Percentiles rank a stretch among this genome's conserved stretches.
phyloP scores from a whole-genome alignment of 805 yeast genomes.

The Ogataea dorogensis region DNA sequence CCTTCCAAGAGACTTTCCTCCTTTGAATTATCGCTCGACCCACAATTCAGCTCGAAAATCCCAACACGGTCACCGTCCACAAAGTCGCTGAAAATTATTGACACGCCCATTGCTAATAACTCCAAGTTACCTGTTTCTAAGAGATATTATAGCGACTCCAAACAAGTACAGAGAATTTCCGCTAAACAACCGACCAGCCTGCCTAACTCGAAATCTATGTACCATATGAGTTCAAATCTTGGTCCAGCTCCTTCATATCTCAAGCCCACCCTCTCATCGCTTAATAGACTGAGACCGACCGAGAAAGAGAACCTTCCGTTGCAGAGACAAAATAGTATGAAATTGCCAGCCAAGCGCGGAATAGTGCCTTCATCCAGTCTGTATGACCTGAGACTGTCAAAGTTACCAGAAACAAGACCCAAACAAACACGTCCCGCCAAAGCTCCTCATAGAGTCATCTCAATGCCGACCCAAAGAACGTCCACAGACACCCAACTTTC shows the following conservation, averaged over 20 bases:
- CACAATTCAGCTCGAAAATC: constrained; percentile 24
- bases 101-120: constrained; percentile 6
- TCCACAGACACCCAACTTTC: constrained; percentile 3
- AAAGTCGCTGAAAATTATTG: constrained; percentile 11
- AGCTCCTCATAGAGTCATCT: constrained; percentile 2
- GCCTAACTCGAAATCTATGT: constrained; percentile 15
- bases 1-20: constrained; percentile 14
- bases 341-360: constrained; percentile 3
- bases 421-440: not conserved
- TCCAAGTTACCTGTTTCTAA: constrained; percentile 22
- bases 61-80: constrained; percentile 26
- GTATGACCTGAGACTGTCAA: constrained; percentile 3
- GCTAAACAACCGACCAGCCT: constrained; percentile 8
- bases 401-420: constrained; percentile 12
- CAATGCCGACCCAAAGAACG: constrained; percentile 2
- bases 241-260: constrained; percentile 20
- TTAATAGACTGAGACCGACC: constrained; percentile 9
- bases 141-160: constrained; percentile 17
- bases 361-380: constrained; percentile 9
- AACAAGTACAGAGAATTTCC: constrained; percentile 5
- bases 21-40: constrained; percentile 18
- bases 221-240: constrained; percentile 7
- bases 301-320: constrained; percentile 22
- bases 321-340: constrained; percentile 2
- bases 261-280: constrained; percentile 23